Base-by-base conservation (phyloP, 225 moss, liverwort and hornwort species). In the Sphagnum tenellum region DNA sequence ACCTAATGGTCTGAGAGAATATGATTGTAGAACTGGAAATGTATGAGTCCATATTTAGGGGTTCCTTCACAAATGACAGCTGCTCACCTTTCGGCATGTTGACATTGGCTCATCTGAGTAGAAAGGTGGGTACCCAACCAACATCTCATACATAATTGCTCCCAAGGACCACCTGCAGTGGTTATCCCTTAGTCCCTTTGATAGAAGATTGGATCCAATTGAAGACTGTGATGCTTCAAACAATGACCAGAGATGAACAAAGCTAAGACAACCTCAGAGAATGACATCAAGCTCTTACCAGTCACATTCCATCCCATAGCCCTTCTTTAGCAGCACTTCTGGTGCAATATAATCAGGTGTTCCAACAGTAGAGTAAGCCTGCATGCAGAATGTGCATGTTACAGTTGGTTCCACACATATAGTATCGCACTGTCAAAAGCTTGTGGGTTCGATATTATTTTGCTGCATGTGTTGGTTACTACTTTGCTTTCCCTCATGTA, bases 111-210 rank as follows among this genome's bases (percentile, higher is more conserved):
- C 93, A 67, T 98, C 98, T 57, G 98, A 98, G 70, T 98, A 98
- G 69, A 98, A 98, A 47, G 98, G 98, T 68, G 98, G 98, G 64
- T 89, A 98, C 45, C 98, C 98, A 67, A 98, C 93, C 59, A 98
- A 90, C 98, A 98, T 98, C 77, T 98, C 98, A 70, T 86, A 98
- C 98, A 98, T 93, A 57, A 93, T 98, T 73, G 98, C 98, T 72
- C 98, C 98, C 64, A 98, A 71, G 62, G 98, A 98, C 98, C 98
- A 98, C 98, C 98, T 98, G 82, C 70, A 82, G 46, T 53, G 60
- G 47, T 62, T 60, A 74, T 9, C 5, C 8, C 51, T 67, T 11
- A 67, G 11, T 12, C 49, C 50, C 49, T 29, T 29, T 29, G 29
- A 29, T 65, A 47, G 12, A 47, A 45, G 53, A 5, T 13, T 13